Base-by-base conservation (phyloP, 352 stramenopile species). In the Nothophytophthora sp. region DNA sequence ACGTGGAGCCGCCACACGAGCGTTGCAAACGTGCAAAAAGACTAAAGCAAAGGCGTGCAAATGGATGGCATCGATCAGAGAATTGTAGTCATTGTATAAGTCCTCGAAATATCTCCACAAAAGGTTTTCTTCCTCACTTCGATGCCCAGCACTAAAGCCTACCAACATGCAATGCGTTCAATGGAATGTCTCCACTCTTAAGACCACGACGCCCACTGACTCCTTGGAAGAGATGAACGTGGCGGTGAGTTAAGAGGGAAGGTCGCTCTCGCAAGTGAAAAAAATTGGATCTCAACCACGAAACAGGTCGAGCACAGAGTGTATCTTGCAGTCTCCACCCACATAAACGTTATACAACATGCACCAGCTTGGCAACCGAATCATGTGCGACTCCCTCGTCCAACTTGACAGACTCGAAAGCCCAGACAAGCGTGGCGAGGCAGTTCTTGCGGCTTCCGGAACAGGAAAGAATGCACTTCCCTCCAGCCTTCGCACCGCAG, bases 51-150 rank as follows among this genome's bases (percentile, higher is more conserved):
- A n/a, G n/a, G n/a, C n/a, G n/a, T n/a, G n/a, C n/a, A n/a, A n/a
- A n/a, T n/a, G n/a, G n/a, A n/a, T n/a, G n/a, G n/a, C n/a, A 87
- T 89, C 78, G 81, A 91, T 91, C 81, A 89, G 81, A 91, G 81
- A 91, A 91, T 91, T 91, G 81, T 91, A 91, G 81, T 91, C 81
- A 81, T 90, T 75, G 73, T 78, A 53, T 41, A 68, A 42, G 52
- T 91, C 80, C 74, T 88, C 50, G 70, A 81, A 63, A n/a, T 55
- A 76, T 78, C 76, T 88, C 77, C 66, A 86, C 73, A 77, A 82
- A n/a, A 75, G 40, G 65, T 74, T 66, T 80, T 80, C 38, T 85
- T 88, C 80, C 66, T 89, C 80, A 91, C 64, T 66, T 89, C 80
- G 73, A 86, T 76, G 48, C 44, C 30, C 13, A 49, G 52, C 20